Evolutionary conservation across 2,329 filamentous ascomycete species (phyloP).

Genomic region (Fusarium transvaalense): DNA sequence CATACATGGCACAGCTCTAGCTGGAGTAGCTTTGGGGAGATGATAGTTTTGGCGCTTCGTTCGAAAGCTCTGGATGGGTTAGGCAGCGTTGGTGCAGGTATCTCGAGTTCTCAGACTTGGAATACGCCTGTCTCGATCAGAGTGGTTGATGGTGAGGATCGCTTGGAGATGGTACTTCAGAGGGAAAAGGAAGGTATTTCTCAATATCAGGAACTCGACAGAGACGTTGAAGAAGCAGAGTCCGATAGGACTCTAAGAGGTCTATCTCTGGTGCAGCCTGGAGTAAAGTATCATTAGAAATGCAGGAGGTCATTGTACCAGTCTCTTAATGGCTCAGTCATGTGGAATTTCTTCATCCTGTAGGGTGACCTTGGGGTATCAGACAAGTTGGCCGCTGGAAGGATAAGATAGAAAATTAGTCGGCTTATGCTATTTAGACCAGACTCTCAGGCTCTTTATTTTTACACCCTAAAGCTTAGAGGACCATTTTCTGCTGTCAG

Average conservation of each 20-base stretch:
- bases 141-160: not conserved
- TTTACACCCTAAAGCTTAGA: too few relatives aligned
- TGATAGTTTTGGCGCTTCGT: not conserved
- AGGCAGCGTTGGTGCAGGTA: not conserved
- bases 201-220: not conserved
- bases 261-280: not conserved
- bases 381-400: too few relatives aligned
- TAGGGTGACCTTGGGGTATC: too few relatives aligned
- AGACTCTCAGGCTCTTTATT: too few relatives aligned
- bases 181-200: not conserved
- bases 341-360: too few relatives aligned
- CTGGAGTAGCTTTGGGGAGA: not conserved
- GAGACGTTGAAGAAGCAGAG: not conserved
- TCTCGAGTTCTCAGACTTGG: not conserved
- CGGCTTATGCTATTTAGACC: too few relatives aligned
- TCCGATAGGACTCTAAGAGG: not conserved
- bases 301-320: not conserved
- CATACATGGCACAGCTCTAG: not conserved
- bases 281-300: not conserved
- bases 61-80: not conserved
- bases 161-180: slow-evolving; percentile 1
- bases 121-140: not conserved
- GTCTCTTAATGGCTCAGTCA: too few relatives aligned
- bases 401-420: too few relatives aligned
- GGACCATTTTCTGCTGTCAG: too few relatives aligned